Conservation (phyloP, 2,329 filamentous ascomycete species). For the Nemania sp. region DNA sequence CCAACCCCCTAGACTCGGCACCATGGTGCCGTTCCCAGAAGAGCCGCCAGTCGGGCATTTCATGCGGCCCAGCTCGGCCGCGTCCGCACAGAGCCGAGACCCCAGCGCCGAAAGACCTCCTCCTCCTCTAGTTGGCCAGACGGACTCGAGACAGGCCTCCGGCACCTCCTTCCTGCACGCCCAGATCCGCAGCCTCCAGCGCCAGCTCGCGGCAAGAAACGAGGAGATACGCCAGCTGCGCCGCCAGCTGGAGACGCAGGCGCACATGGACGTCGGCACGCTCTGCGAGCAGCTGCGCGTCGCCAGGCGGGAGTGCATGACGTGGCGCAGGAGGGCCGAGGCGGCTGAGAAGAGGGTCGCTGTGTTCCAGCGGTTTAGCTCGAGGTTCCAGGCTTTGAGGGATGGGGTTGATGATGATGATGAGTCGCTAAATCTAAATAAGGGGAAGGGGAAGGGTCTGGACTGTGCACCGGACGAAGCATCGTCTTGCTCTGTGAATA, state of each 20-base stretch:
- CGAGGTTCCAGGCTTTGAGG: constrained; percentile 33
- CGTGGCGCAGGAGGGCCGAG: constrained; percentile 68
- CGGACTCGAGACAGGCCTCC: constrained; percentile 15
- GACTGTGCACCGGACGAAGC: not conserved
- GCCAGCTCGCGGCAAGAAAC: constrained; percentile 58
- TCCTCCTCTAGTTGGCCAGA: not conserved
- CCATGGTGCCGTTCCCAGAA: constrained; percentile 54
- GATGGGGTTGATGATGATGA: constrained; percentile 11
- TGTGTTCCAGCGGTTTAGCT: constrained; percentile 60
- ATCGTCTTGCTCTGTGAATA: constrained; percentile 33
- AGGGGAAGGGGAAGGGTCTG: too few species aligned
- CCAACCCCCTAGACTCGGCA: constrained; percentile 52
- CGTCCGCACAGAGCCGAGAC: constrained; percentile 37
- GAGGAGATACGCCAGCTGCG: constrained; percentile 61
- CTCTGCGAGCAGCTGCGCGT: constrained; percentile 62
- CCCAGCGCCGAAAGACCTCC: not conserved
- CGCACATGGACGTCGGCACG: constrained; percentile 58
- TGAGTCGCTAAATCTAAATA: not conserved
- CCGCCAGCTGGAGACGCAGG: constrained; percentile 59
- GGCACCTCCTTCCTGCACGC: constrained; percentile 57
- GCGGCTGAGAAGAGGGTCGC: constrained; percentile 65
- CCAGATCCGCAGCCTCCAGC: constrained; percentile 63
- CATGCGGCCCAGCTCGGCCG: constrained; percentile 48
- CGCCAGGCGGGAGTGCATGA: constrained; percentile 56
- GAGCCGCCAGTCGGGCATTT: constrained; percentile 56